Percentiles rank a stretch among this genome's conserved stretches.
These are phyloP conservation scores for Heliosperma pusillum DNA, from an alignment of 148 eudicot genomes.

Conservation along the genomic window DNA sequence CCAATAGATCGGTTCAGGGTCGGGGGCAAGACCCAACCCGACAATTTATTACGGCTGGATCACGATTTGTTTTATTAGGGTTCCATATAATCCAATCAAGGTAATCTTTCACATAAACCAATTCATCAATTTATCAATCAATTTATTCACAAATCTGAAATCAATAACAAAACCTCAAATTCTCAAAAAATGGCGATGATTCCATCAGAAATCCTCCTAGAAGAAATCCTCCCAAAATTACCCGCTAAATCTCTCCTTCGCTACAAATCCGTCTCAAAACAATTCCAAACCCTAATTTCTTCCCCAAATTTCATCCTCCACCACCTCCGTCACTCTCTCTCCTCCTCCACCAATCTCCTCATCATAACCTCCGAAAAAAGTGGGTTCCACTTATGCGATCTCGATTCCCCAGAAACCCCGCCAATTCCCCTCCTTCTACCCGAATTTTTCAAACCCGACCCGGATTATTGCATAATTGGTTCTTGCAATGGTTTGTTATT, in stretches of 20 bases:
- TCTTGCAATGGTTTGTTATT: conserved; percentile 7
- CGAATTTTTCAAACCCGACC: neutral
- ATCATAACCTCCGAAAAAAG: neutral
- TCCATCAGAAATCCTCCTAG: neutral
- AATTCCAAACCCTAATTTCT: neutral
- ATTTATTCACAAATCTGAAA: too few species aligned
- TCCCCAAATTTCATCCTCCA: neutral
- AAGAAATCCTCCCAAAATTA: conserved; percentile 10
- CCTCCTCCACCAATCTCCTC: conserved; percentile 4
- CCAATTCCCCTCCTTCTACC: neutral
- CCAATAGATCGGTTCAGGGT: too few species aligned
- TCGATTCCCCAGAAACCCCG: neutral
- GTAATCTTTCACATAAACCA: too few species aligned
- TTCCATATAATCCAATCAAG: neutral
- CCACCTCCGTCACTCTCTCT: conserved; percentile 16
- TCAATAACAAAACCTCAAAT: neutral
- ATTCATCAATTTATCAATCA: neutral
- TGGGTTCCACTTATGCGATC: neutral
- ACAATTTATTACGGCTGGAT: too few species aligned
- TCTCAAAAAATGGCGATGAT: neutral
- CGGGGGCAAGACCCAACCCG: too few species aligned
- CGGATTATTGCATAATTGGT: neutral
- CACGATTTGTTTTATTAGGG: too few species aligned
- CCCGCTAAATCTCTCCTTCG: neutral
- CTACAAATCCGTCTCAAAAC: conserved; percentile 15